These are phyloP conservation scores for Dunaliella primolecta DNA, from an alignment of 139 green algal genomes.

Conservation along the genomic window DNA sequence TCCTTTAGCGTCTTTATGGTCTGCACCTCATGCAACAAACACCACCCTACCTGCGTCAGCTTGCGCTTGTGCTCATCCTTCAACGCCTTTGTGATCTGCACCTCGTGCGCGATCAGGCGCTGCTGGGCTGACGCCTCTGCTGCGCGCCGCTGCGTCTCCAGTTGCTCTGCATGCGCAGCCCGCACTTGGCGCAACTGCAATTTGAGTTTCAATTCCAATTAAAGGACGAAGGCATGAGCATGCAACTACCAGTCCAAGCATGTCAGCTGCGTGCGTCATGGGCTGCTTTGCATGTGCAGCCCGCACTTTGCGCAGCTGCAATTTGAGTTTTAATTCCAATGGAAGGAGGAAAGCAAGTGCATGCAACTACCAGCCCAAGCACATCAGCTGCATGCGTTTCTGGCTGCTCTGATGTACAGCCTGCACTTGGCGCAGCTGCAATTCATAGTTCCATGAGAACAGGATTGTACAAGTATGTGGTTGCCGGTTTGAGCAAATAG, in stretches of 20 bases:
- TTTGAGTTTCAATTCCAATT: not conserved
- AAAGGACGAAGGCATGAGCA: not conserved
- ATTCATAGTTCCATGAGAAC: too few relatives aligned
- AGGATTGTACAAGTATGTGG: too few relatives aligned
- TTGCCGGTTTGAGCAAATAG: too few relatives aligned
- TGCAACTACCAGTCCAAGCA: too few relatives aligned
- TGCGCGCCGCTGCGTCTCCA: not conserved
- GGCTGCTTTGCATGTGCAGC: not conserved
- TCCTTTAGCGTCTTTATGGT: slow-evolving; percentile 7
- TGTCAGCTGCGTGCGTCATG: too few relatives aligned
- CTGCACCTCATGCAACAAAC: not conserved
- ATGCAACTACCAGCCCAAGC: too few relatives aligned
- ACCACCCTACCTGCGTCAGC: not conserved
- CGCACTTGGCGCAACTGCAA: not conserved
- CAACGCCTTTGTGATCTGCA: not conserved
- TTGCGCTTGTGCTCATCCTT: slow-evolving; percentile 15
- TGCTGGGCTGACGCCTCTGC: not conserved
- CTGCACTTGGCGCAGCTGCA: too few relatives aligned
- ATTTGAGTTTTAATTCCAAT: too few relatives aligned
- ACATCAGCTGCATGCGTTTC: too few relatives aligned
- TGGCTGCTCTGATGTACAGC: too few relatives aligned
- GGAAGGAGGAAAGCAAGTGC: too few relatives aligned
- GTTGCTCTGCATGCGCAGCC: not conserved
- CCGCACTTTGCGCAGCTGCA: not conserved
- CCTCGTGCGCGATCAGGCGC: not conserved